Evolutionary conservation across 2,329 filamentous ascomycete species (phyloP), one percentile per base, ranked within the genome.

Genomic region (Claviceps sp.): DNA sequence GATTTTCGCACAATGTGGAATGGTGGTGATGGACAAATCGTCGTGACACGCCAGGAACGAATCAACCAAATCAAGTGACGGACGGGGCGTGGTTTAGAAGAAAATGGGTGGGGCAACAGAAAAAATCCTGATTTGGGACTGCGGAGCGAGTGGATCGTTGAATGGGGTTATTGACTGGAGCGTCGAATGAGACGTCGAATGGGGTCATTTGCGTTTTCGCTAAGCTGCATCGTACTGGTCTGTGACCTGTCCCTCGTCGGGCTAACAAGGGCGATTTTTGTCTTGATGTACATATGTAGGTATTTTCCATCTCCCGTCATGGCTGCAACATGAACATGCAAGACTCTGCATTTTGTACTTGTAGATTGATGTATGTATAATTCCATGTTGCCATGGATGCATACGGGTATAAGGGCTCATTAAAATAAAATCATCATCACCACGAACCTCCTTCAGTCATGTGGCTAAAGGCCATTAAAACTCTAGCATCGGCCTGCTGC

Each of bases 101-200:
- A 22, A 43, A 26, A 40, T 38, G 43, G 51, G 22, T 37, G 41
- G 49, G 38, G 24, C 45, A 22, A 8, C 17, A 47, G 37, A 42
- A 37, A 50, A 49, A 52, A 49, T 40, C 44, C 43, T 50, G 51
- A 53, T 43, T 30, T 50, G 43, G 46, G 17, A 52, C 42, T 44
- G 22, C 19, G 42, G 19, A 44, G 42, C 42, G 22, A 14, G 19
- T 24, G 42, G 42, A 44, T 44, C 42, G 14, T 24, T 7, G 42
- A 24, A 26, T 44, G 19, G 42, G 13, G 19, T 44, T 14, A 2
- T 24, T 22, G 42, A 44, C 26, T 44, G 14, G n/a, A 22, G 13
- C 11, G n/a, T 44, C 19, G 19, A 44, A 44, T 19, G n/a, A 19
- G n/a, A 19, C 40, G 7, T 19, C 40, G 40, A 42, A 42, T 44